These are phyloP conservation scores for Salvia sclarea DNA, from an alignment of 305 asterid species.

Conservation along the genomic window DNA sequence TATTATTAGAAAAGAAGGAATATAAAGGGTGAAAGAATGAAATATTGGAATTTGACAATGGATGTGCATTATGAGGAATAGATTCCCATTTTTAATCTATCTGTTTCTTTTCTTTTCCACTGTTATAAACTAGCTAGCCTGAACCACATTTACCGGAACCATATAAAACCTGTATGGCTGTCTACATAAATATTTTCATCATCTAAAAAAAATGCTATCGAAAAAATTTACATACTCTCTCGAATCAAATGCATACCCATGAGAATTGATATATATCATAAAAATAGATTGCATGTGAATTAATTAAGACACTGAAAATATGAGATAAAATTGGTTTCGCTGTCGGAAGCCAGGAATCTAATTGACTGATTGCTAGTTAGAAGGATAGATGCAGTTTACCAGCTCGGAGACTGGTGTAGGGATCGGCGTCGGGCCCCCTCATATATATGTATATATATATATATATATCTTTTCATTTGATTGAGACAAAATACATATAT, in stretches of 20 bases:
- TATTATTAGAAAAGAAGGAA: slow-evolving; percentile 29
- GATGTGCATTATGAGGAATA: slow-evolving; percentile 54
- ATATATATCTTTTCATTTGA: neutral
- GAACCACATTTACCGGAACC: slow-evolving; percentile 39
- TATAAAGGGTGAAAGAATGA: slow-evolving; percentile 18
- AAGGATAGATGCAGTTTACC: neutral
- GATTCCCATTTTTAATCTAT: slow-evolving; percentile 36
- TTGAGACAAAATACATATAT: neutral
- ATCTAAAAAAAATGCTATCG: neutral
- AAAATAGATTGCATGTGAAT: too few species aligned
- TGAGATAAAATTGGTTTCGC: neutral
- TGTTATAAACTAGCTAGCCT: too few species aligned
- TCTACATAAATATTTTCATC: neutral
- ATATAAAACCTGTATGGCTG: slow-evolving; percentile 36
- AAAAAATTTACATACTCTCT: too few species aligned
- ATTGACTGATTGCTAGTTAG: neutral
- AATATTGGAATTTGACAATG: slow-evolving; percentile 43
- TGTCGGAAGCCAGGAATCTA: neutral
- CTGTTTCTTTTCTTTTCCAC: too few species aligned
- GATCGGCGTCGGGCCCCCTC: slow-evolving; percentile 6
- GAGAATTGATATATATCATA: too few species aligned
- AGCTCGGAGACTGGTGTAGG: neutral
- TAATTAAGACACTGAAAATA: neutral
- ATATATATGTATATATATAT: neutral
- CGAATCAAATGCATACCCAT: too few species aligned